Evolutionary conservation across 495 filamentous ascomycete genomes (phyloP).

Genomic region (Daldinia loculata): DNA sequence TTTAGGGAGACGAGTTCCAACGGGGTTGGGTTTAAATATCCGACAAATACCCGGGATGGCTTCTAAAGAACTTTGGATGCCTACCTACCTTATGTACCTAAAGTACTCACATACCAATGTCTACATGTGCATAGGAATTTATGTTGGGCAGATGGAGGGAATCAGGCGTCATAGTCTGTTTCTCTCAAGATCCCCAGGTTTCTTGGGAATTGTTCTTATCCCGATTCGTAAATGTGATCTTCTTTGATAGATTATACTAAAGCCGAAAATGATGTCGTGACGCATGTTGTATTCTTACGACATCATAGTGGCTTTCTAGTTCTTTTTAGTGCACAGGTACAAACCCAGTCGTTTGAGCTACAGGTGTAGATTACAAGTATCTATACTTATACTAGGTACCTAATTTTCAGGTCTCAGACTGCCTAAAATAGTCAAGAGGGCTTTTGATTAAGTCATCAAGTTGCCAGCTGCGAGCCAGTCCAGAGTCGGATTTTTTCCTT

Average conservation of each 20-base stretch:
- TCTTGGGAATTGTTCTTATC: slow-evolving; percentile 2
- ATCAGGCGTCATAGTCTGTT: background rate
- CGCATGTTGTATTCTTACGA: slow-evolving; percentile 31
- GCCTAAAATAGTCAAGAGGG: slow-evolving; percentile 14
- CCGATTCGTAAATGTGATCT: slow-evolving; percentile 9
- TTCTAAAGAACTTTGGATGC: background rate
- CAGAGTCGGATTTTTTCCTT: slow-evolving; percentile 14
- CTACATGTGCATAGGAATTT: background rate
- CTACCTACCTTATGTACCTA: no score
- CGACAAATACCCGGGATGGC: background rate
- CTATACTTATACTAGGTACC: background rate
- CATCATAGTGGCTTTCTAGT: slow-evolving; percentile 27
- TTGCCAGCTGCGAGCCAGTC: slow-evolving; percentile 22
- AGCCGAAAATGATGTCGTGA: slow-evolving; percentile 28
- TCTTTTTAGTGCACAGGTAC: slow-evolving; percentile 18
- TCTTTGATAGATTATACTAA: background rate
- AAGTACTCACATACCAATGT: background rate
- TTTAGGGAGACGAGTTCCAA: background rate
- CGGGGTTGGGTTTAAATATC: background rate
- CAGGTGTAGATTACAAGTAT: background rate
- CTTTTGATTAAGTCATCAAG: background rate
- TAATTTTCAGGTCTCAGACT: background rate
- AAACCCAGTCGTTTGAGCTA: background rate
- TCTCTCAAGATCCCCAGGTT: background rate
- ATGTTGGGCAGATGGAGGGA: background rate